Evolutionary conservation across 2,329 filamentous ascomycete species (phyloP), one percentile per base, ranked within the genome.

Genomic region (Pseudocercospora ulei): DNA sequence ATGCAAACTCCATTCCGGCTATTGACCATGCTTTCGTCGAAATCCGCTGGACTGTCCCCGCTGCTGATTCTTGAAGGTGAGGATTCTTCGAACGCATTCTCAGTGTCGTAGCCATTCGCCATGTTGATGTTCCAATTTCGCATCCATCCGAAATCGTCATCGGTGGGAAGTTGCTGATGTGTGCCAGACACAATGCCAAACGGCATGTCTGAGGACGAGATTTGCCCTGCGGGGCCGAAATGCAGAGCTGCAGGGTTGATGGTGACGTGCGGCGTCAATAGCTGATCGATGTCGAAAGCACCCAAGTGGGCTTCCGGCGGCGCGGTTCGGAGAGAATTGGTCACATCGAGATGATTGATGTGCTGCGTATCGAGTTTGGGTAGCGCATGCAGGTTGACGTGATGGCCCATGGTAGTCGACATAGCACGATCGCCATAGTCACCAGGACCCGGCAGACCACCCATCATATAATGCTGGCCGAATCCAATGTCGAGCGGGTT

Each of bases 1-100:
- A 54, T 48, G 2, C 49, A 36, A 19, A 58, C 44, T 5, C 38
- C 51, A 12, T 47, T 41, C n/a, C 51, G 48, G 18, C 83, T 84
- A 61, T 95, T 86, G 41, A 90, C 70, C 80, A 94, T 86, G 43
- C 86, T 77, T 59, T 96, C 90, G 62, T 84, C 92, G 61, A 87
- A 82, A 35, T 80, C 83, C 59, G 82, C 88, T 57, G 92, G 87
- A 63, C 87, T 96, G 43, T 83, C 84, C 27, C 84, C 93, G 65
- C 88, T 96, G 66, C 88, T 96, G 61, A 96, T 88, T 30, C 86
- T 86, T 5, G 90, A 96, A 9, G 90, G 90, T 8, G 90, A 96
- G 7, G 90, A 96, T 43, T 82, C 86, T 54, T 94, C 88, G 38
- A 95, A 75, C 17, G 83, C 85, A 49, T 78, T 80, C 52, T 94